Evolutionary conservation across 225 moss, liverwort and hornwort genomes (phyloP).

Genomic region (Pleurozium schreberi): DNA sequence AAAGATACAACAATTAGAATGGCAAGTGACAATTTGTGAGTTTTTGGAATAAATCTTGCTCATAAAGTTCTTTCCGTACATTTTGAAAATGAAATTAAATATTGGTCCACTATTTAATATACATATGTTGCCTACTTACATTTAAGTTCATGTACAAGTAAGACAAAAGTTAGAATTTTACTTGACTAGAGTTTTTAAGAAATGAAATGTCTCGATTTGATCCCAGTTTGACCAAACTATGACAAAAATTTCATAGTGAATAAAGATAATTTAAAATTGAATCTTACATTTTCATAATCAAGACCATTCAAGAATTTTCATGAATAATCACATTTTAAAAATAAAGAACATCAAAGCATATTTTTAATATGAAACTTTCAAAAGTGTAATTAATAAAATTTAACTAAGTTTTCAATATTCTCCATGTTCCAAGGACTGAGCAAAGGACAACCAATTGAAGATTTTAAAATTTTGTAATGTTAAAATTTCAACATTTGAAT

Average conservation of each 20-base stretch:
- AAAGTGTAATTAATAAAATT: background rate
- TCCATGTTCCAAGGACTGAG: rapidly evolving
- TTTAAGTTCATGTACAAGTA: background rate
- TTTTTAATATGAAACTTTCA: background rate
- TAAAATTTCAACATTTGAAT: background rate
- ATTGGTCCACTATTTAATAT: rapidly evolving
- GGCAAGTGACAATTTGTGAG: no score
- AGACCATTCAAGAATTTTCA: background rate
- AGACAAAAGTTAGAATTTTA: background rate
- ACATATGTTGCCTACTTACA: background rate
- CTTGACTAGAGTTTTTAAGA: background rate
- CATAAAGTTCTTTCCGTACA: no score
- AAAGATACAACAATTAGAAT: background rate
- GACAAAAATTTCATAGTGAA: background rate
- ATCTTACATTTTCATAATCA: background rate
- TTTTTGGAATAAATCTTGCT: background rate
- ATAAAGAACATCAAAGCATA: background rate
- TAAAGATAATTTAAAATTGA: background rate
- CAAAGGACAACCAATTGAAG: background rate
- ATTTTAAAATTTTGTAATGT: background rate
- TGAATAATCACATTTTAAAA: background rate
- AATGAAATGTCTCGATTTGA: background rate
- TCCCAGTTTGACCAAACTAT: background rate
- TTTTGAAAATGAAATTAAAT: background rate
- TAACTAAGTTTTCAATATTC: rapidly evolving